phyloP scores from a whole-genome alignment of 192 early-diverging fungal genomes.

The Coemansia sp. region DNA sequence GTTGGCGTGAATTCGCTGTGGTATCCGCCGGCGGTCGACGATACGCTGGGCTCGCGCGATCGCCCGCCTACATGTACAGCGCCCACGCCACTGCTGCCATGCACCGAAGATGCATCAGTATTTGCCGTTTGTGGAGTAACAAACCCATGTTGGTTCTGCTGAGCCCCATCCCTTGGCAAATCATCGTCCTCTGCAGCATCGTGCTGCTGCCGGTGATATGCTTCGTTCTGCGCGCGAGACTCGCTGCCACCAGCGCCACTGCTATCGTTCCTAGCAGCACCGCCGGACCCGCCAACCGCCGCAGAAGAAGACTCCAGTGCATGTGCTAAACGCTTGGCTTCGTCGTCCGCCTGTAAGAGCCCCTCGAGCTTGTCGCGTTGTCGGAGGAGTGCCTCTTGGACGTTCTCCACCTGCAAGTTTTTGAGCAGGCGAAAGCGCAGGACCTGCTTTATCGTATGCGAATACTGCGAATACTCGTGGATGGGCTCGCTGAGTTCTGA shows the following conservation, averaged over 20 bases:
- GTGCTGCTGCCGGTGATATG: conserved; percentile 4
- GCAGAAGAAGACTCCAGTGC: conserved; percentile 53
- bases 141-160: conserved; percentile 32
- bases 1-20: conserved; percentile 49
- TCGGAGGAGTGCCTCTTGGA: conserved; percentile 68
- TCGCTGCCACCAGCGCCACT: conserved; percentile 2
- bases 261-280: neutral
- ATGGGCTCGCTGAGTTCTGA: conserved; percentile 78
- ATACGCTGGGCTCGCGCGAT: conserved; percentile 43
- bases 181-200: conserved; percentile 15
- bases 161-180: conserved; percentile 20
- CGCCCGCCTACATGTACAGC: conserved; percentile 13
- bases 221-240: conserved; percentile 5
- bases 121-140: conserved; percentile 38
- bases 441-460: conserved; percentile 82
- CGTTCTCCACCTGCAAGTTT: conserved; percentile 81
- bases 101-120: conserved; percentile 30
- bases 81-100: conserved; percentile 13
- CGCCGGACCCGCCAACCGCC: neutral
- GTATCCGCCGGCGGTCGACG: conserved; percentile 16
- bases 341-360: conserved; percentile 66
- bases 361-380: conserved; percentile 66
- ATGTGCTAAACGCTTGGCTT: conserved; percentile 69
- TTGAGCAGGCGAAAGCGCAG: conserved; percentile 82
- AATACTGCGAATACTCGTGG: conserved; percentile 88